These are phyloP conservation scores for Metschnikowia cubensis DNA, from an alignment of 805 yeast genomes.

Conservation along the genomic window DNA sequence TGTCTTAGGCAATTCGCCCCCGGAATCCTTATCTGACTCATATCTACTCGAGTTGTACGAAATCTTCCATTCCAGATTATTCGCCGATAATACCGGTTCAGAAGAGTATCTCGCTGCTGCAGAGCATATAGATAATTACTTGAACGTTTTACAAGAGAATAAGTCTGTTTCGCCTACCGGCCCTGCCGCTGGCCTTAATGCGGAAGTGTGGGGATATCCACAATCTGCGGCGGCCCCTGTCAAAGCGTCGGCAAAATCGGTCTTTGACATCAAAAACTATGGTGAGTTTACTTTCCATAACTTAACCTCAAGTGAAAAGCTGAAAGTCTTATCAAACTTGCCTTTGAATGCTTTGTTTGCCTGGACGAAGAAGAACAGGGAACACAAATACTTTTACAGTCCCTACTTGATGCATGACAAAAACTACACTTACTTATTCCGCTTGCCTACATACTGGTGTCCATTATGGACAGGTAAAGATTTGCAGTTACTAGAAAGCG, in stretches of 20 bases:
- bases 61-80: constrained; percentile 28
- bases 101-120: constrained; percentile 1
- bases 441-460: constrained; percentile 38
- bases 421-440: constrained; percentile 24
- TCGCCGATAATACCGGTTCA: constrained; percentile 2
- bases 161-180: neutral
- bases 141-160: neutral
- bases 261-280: constrained; percentile 10
- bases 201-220: constrained; percentile 1
- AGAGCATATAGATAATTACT: neutral
- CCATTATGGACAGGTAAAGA: constrained; percentile 30
- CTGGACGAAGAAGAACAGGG: constrained; percentile 13
- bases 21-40: constrained; percentile 24
- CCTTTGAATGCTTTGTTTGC: constrained; percentile 13
- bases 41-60: constrained; percentile 30
- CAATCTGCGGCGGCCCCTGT: neutral
- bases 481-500: constrained; percentile 21
- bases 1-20: constrained; percentile 32
- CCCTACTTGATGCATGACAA: constrained; percentile 26
- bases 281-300: constrained; percentile 14
- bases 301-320: neutral
- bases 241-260: constrained; percentile 1
- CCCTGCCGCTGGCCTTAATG: neutral
- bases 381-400: constrained; percentile 23
- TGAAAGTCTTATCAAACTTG: neutral